Percentiles rank a stretch among this genome's conserved stretches.
Conservation (phyloP, 2,329 filamentous ascomycete species). For the Hymenoscyphus fraxineus region DNA sequence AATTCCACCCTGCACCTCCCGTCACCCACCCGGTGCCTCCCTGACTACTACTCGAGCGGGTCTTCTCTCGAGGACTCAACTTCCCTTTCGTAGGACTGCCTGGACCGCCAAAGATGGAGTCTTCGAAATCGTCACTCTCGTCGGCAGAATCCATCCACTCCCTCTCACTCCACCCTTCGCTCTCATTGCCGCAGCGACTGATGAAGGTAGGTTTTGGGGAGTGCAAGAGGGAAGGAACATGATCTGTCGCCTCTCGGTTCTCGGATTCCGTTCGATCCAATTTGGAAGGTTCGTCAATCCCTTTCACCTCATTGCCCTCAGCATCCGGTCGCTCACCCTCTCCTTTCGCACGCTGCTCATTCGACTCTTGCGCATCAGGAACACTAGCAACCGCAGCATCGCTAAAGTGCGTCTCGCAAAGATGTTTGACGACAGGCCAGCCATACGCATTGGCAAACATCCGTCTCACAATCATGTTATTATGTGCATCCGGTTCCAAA, state of each 20-base stretch:
- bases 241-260: constrained; percentile 42
- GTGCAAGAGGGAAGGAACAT: constrained; percentile 31
- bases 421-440: constrained; percentile 93
- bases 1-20: constrained; percentile 43
- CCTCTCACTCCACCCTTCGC: constrained; percentile 55
- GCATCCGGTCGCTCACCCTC: constrained; percentile 52
- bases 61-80: constrained; percentile 25
- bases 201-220: constrained; percentile 16
- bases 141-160: constrained; percentile 57
- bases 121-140: constrained; percentile 44
- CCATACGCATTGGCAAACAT: constrained; percentile 98
- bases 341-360: constrained; percentile 65
- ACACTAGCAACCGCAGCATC: constrained; percentile 64
- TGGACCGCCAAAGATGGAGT: constrained; percentile 29
- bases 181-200: constrained; percentile 7
- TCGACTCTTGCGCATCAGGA: constrained; percentile 63
- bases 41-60: too few relatives aligned
- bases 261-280: constrained; percentile 44
- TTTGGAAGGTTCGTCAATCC: constrained; percentile 5
- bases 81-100: constrained; percentile 18
- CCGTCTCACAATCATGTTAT: constrained; percentile 94
- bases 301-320: constrained; percentile 64
- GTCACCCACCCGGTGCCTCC: constrained; percentile 4
- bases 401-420: constrained; percentile 91
- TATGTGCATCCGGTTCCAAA: constrained; percentile 94